phyloP scores from a whole-genome alignment of 1,284 basidiomycete species.

The Thelephora terrestris region DNA sequence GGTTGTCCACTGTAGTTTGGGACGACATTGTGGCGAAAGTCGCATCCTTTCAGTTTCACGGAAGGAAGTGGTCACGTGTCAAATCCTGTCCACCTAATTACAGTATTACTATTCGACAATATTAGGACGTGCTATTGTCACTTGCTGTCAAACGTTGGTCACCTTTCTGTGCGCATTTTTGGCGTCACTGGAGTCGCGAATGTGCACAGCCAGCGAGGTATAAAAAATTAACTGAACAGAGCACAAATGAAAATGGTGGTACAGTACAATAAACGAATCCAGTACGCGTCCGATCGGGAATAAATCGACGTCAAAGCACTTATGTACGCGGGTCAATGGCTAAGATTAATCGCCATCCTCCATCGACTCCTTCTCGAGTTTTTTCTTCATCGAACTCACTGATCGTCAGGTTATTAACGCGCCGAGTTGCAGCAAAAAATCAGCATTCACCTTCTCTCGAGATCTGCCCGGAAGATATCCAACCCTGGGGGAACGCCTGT shows the following conservation, averaged over 20 bases:
- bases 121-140: too few species aligned
- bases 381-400: conserved; percentile 78
- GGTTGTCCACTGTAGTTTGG: too few species aligned
- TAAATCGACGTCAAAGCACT: too few species aligned
- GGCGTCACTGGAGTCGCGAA: too few species aligned
- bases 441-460: conserved; percentile 32
- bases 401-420: background rate
- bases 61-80: too few species aligned
- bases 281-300: background rate
- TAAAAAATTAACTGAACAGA: conserved; percentile 7
- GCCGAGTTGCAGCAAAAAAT: conserved; percentile 10
- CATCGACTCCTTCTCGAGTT: conserved; percentile 52
- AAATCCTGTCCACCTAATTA: too few species aligned
- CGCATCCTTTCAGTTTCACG: too few species aligned
- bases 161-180: too few species aligned
- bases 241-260: background rate
- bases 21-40: too few species aligned
- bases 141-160: too few species aligned
- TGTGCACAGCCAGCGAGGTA: background rate
- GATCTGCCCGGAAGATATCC: conserved; percentile 46
- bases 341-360: conserved; percentile 12
- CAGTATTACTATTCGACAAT: too few species aligned
- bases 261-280: background rate
- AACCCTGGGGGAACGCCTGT: conserved; percentile 62
- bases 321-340: too few species aligned